Evolutionary conservation across 805 yeast species (phyloP).

Genomic region (Sungouiozyma ichnusensis): DNA sequence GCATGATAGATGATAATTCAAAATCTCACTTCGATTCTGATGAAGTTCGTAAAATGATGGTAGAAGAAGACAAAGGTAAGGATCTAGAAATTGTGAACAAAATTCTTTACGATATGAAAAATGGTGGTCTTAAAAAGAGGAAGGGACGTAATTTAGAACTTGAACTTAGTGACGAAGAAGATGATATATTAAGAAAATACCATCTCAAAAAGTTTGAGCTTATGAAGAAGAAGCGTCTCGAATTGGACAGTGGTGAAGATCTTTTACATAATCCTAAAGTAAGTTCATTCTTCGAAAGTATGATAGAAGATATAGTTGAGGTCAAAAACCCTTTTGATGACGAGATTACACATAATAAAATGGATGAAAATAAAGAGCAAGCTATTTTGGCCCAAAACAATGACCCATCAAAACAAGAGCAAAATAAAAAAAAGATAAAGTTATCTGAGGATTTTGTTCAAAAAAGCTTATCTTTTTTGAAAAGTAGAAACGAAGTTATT

Average conservation of each 20-base stretch:
- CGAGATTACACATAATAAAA: conserved; percentile 9
- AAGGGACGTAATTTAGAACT: conserved; percentile 45
- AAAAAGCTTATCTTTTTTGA: conserved; percentile 44
- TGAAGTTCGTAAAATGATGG: conserved; percentile 46
- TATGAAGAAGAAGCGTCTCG: conserved; percentile 40
- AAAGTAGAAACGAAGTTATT: conserved; percentile 24
- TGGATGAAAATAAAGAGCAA: background rate
- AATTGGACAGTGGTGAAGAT: conserved; percentile 32
- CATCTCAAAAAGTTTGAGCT: conserved; percentile 35
- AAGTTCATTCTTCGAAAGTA: conserved; percentile 57
- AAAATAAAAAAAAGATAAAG: conserved; percentile 25
- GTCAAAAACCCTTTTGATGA: conserved; percentile 26
- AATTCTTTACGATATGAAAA: conserved; percentile 60
- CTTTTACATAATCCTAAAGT: conserved; percentile 45
- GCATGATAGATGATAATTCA: conserved; percentile 63
- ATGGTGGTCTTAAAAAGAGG: conserved; percentile 56
- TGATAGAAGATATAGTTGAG: conserved; percentile 38
- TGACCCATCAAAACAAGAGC: background rate
- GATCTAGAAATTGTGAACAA: conserved; percentile 57
- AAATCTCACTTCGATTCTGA: conserved; percentile 46
- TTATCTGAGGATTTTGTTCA: conserved; percentile 48
- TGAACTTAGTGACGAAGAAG: conserved; percentile 66
- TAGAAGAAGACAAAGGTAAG: conserved; percentile 48
- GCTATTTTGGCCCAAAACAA: background rate
- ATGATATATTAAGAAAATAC: conserved; percentile 34